Evolutionary conservation across 371 early-diverging fungal species (phyloP), one percentile per base, ranked within the genome.

Genomic region (Actinomortierella wolfii): DNA sequence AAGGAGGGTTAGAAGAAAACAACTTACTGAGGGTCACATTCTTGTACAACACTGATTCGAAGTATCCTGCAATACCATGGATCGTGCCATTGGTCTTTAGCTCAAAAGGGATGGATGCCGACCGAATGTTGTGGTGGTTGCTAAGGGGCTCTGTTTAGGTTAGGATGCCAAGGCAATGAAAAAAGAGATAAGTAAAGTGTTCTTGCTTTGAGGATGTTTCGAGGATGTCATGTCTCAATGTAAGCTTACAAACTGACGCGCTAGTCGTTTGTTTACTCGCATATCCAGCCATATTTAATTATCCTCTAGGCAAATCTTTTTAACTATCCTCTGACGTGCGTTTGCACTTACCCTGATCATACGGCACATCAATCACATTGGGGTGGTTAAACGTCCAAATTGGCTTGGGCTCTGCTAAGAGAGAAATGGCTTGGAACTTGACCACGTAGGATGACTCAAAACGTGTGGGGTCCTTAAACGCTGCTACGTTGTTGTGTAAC

Each of bases 51-150:
- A 84, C 83, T 0, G 93, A 79, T 56, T 96, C 95, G 80, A 98
- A 98, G 74, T 94, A 98, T 15, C 96, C 98, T 3, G 96, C 95
- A 18, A 98, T 62, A 3, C 98, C 98, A 71, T 98, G 96, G 79
- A 95, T 81, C 56, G 92, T 78, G 56, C 87, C 81, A 26, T 85
- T 76, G 24, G 84, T 80, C 2, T 75, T 50, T 2, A 83, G 77
- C 2, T 75, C 49, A 71, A 96, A 96, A 18, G 69, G 56, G 2
- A 76, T 77, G 29, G 68, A 75, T 13, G 79, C 67, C 48, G 85
- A 87, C 2, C 93, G 86, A 4, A 75, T 71, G 53, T 94, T 93
- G 65, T 94, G 93, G 17, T 73, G 59, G 62, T 94, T 94, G 67
- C 88, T 87, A 9, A 83, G 51, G 0, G 86, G 86, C 40, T 82